These are phyloP conservation scores for Parathielavia appendiculata DNA, from an alignment of 495 filamentous ascomycete species.

Conservation along the genomic window DNA sequence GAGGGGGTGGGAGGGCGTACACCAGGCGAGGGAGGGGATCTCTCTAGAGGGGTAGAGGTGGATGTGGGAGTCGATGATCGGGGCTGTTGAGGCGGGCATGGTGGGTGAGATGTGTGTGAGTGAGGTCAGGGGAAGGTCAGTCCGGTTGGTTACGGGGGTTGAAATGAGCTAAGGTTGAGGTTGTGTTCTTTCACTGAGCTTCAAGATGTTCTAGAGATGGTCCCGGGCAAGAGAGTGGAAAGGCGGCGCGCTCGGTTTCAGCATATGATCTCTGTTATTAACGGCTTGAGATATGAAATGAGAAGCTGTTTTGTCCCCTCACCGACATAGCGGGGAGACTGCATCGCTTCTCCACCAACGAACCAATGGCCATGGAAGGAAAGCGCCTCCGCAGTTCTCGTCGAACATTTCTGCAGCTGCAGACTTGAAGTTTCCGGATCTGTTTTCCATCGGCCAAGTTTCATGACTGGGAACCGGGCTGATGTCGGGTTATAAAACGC, in stretches of 20 bases:
- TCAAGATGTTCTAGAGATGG: not conserved
- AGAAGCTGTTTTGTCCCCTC: constrained; percentile 2
- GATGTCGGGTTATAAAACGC: too few species aligned
- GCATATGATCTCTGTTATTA: not conserved
- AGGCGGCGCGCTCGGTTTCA: not conserved
- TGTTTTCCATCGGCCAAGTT: too few species aligned
- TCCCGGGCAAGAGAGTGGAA: not conserved
- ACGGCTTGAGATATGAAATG: not conserved
- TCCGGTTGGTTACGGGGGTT: too few species aligned
- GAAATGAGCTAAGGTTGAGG: too few species aligned
- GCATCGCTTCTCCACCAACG: not conserved
- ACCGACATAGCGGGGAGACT: constrained; percentile 23
- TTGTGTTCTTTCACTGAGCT: too few species aligned
- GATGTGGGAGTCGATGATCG: constrained; percentile 78
- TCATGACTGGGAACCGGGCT: too few species aligned
- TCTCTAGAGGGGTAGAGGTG: constrained; percentile 73
- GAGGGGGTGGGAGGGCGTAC: constrained; percentile 52
- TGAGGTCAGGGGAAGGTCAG: not conserved
- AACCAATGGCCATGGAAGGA: constrained; percentile 8
- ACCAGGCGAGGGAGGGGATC: constrained; percentile 59
- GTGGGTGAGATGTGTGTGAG: not conserved
- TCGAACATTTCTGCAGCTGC: not conserved
- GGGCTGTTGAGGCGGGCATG: constrained; percentile 6
- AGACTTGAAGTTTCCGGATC: not conserved
- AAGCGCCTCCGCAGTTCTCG: not conserved